Base-by-base conservation (phyloP, 495 filamentous ascomycete species). In the Penicillium silybi region DNA sequence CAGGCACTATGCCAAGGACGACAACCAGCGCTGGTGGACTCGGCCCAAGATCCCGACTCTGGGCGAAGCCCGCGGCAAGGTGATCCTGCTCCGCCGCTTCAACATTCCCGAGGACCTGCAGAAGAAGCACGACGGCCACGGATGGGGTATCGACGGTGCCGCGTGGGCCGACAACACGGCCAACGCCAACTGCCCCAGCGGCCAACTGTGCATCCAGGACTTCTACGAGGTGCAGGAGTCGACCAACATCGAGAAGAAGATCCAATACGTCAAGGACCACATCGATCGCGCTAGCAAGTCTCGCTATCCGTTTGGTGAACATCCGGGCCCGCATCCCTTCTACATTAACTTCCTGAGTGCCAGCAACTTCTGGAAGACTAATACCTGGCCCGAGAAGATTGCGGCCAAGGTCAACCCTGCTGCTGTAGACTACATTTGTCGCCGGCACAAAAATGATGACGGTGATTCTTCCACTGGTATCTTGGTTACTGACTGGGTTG, bases 401-500 rank as follows among this genome's bases (percentile, higher is more conserved):
- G 92, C 92, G n/a, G 84, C 82, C 26, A 92, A 89, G 75, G 74
- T 95, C 18, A 98, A 98, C 71, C 89, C 93, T n/a, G 86, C 84
- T n/a, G 78, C 89, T 23, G 78, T 89, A 37, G 84, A 90, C 44
- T 89, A 86, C 70, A 67, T 97, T 39, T 93, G 89, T 57, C 69
- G 80, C 60, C 79, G 75, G 15, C 88, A 93, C 59, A 70, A 58
- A 68, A 70, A 71, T 65, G 76, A 60, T 52, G 73, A 53, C 19
- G 86, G 89, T 10, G 89, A 95, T 66, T 90, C 86, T 41, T 80
- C 81, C 10, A 96, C 92, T n/a, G 93, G 95, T 19, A 83, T 97
- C 48, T 84, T 97, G 22, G 88, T 97, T 25, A 90, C 85, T 42
- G 93, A 98, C 67, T 96, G 87, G 89, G 92, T 96, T 53, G 93